Base-by-base conservation (phyloP, 2,329 filamentous ascomycete species). In the Nothomitra cinnamomea region DNA sequence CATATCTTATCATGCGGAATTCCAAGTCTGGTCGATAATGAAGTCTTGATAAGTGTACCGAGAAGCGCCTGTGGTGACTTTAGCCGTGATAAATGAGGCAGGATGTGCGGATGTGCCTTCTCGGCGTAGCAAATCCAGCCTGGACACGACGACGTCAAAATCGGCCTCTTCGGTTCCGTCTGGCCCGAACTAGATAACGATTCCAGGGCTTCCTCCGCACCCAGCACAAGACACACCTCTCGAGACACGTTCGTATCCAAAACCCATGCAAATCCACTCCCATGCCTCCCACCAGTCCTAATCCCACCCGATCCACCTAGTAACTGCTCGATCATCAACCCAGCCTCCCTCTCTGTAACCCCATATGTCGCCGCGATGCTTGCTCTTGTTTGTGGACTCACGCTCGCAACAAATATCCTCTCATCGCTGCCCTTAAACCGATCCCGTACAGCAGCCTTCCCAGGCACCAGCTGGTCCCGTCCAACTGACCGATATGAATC, bases 101-200 rank as follows among this genome's bases (percentile, higher is more conserved):
- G 75, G 54, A 96, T 81, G 63, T 95, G 83, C 1, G 92, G 88
- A 63, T 98, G 92, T 54, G 90, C 96, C 70, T 98, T 96, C 67
- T 98, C 92, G 24, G 90, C 90, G 63, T 98, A 98, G 69, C 92
- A 98, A 54, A 98, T 90, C 89, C 94, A 98, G 6, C 92, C 92
- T 0, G 92, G 92, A 66, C 92, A 98, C 19, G 87, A 87, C 2
- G 89, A 89, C 7, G 89, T 87, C 43, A 98, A 75, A 28, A 90
- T 80, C 0, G 87, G 85, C 57, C 69, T 69, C 60, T 73, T 75
- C 2, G 69, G 69, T 62, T 54, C 38, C 58, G 12, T 35, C 10
- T 19, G 28, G 7, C 53, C 24, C 58, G 43, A 59, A 56, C 25
- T 50, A 17, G 53, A 61, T 54, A 65, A 61, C 52, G 65, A 66